Conservation (phyloP, 176 grass and related monocot species). For the Poa pratensis region DNA sequence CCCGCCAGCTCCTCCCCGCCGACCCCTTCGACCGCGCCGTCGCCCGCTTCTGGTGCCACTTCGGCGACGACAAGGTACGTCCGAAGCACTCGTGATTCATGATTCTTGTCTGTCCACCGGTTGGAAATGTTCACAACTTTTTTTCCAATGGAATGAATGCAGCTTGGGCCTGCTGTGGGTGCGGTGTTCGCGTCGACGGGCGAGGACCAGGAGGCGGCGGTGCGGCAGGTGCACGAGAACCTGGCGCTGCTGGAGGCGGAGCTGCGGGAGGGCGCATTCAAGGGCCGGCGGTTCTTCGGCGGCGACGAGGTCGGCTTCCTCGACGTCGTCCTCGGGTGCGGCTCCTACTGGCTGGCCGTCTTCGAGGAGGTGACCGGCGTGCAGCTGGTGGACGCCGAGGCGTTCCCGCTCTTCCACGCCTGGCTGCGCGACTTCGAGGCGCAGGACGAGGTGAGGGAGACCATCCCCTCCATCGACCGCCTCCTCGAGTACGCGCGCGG, state of each 20-base stretch:
- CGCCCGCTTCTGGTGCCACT: slow-evolving; percentile 82
- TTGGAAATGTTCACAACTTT: neutral
- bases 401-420: slow-evolving; percentile 74
- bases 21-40: slow-evolving; percentile 63
- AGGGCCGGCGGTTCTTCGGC: slow-evolving; percentile 63
- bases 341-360: slow-evolving; percentile 87
- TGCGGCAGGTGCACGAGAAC: slow-evolving; percentile 73
- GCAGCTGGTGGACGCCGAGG: slow-evolving; percentile 72
- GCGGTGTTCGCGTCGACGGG: slow-evolving; percentile 78
- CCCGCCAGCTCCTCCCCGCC: slow-evolving; percentile 51
- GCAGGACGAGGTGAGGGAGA: slow-evolving; percentile 69
- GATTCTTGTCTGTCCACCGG: neutral
- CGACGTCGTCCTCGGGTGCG: slow-evolving; percentile 79
- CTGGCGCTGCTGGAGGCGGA: slow-evolving; percentile 68
- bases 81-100: no score
- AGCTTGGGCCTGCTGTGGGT: slow-evolving; percentile 82
- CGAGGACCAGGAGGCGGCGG: slow-evolving; percentile 65
- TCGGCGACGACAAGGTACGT: slow-evolving; percentile 76
- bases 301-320: no score
- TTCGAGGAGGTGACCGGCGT: slow-evolving; percentile 81
- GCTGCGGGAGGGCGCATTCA: slow-evolving; percentile 77
- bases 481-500: slow-evolving; percentile 82
- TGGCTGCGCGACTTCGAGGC: slow-evolving; percentile 83
- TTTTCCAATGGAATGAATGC: neutral
- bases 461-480: slow-evolving; percentile 72